Conservation (phyloP, 768 basidiomycete genomes). For the Russula earlei region DNA sequence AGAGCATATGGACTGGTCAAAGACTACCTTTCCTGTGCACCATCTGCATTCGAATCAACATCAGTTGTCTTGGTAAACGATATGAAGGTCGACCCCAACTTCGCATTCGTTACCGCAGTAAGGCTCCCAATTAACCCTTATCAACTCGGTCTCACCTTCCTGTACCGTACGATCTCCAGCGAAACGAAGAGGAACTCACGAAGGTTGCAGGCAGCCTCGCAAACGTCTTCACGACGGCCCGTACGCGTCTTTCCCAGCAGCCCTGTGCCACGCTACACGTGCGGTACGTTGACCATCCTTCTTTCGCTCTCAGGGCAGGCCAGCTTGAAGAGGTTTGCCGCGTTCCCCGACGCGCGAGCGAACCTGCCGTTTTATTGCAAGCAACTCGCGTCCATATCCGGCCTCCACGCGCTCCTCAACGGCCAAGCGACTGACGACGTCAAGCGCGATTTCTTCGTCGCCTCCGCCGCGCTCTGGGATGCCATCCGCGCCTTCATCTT, state of each 20-base stretch:
- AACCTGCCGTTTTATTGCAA: constrained; percentile 36
- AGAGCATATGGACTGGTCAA: no score
- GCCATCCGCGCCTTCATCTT: constrained; percentile 31
- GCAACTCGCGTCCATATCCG: constrained; percentile 34
- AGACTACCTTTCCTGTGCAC: no score
- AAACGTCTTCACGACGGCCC: constrained; percentile 29
- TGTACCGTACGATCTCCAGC: constrained; percentile 22
- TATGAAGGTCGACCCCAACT: no score
- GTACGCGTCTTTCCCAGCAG: constrained; percentile 27
- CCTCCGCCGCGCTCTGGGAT: constrained; percentile 32
- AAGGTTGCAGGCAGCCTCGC: constrained; percentile 29
- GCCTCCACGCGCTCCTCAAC: constrained; percentile 34
- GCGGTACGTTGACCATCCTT: not conserved
- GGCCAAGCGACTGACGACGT: constrained; percentile 29
- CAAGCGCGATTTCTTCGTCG: constrained; percentile 33
- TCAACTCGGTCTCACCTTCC: not conserved
- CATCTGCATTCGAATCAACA: no score
- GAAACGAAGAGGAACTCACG: constrained; percentile 39
- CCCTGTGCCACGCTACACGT: no score
- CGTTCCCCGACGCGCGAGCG: constrained; percentile 27
- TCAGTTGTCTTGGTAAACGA: no score
- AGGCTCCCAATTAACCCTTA: constrained; percentile 11
- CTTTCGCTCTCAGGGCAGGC: constrained; percentile 30
- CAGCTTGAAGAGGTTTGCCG: constrained; percentile 32
- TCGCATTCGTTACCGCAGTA: constrained; percentile 35